Conservation (phyloP, 345 rosid species). For the Hibiscus tridactylites region DNA sequence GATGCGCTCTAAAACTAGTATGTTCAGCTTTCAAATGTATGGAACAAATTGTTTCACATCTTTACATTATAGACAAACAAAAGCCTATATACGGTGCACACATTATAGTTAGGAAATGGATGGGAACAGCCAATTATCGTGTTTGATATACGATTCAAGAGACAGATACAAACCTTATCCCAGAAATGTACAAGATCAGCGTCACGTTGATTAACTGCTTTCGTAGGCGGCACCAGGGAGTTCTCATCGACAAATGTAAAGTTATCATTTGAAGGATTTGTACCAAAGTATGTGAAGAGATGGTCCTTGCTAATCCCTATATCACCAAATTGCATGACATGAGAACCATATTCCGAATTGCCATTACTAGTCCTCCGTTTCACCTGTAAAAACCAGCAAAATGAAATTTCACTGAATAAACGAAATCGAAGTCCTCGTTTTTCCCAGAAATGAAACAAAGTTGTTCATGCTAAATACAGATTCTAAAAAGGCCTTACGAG, state of each 20-base stretch:
- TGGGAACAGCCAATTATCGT: neutral
- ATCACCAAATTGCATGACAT: conserved; percentile 96
- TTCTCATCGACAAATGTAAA: conserved; percentile 58
- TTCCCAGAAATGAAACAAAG: neutral
- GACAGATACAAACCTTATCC: conserved; percentile 58
- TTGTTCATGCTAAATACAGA: neutral
- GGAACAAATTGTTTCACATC: neutral
- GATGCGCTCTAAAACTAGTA: neutral
- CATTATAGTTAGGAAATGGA: too few species aligned
- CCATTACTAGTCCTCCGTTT: conserved; percentile 58
- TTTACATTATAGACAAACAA: neutral
- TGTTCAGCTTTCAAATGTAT: neutral
- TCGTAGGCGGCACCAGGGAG: conserved; percentile 43
- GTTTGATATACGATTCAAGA: neutral
- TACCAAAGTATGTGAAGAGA: conserved; percentile 71
- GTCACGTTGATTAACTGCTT: conserved; percentile 90
- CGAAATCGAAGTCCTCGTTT: neutral
- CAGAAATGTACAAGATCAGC: conserved; percentile 97
- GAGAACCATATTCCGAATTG: conserved; percentile 61
- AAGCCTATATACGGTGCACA: neutral
- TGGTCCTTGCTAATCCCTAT: conserved; percentile 39
- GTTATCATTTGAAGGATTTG: conserved; percentile 91
- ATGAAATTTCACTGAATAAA: neutral
- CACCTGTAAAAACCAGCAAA: conserved; percentile 48
- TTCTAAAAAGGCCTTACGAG: conserved; percentile 37